phyloP scores from a whole-genome alignment of 2,329 filamentous ascomycete species.

The Fusarium falciforme region DNA sequence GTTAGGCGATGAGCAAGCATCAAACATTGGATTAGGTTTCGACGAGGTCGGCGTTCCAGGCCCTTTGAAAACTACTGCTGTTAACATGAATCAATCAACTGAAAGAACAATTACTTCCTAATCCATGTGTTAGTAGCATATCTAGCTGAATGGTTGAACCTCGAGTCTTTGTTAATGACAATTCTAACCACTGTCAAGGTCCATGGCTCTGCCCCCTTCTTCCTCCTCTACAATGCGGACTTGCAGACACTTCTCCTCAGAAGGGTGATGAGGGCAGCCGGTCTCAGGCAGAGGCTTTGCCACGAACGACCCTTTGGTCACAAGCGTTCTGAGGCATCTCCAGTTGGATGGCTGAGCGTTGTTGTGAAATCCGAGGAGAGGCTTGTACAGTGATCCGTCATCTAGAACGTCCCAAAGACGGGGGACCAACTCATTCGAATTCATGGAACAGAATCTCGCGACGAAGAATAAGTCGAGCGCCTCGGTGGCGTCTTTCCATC shows the following conservation, averaged over 20 bases:
- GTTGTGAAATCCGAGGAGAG: neutral
- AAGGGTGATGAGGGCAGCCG: too few species aligned
- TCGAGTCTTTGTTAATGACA: too few species aligned
- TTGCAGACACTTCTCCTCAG: too few species aligned
- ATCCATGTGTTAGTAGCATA: neutral
- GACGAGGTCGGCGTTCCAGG: slow-evolving; percentile 32
- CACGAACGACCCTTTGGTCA: too few species aligned
- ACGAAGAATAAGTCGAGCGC: neutral
- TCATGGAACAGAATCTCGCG: neutral
- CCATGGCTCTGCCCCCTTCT: too few species aligned
- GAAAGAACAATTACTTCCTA: neutral
- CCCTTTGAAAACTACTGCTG: slow-evolving; percentile 49
- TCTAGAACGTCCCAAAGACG: neutral
- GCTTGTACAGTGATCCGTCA: neutral
- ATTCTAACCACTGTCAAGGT: too few species aligned
- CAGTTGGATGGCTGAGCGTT: neutral
- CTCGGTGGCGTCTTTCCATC: neutral
- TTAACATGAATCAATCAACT: neutral
- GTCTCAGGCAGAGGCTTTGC: too few species aligned
- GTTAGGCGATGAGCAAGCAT: slow-evolving; percentile 25
- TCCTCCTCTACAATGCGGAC: too few species aligned
- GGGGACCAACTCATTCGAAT: neutral
- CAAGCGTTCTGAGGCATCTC: neutral
- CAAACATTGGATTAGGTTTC: slow-evolving; percentile 18
- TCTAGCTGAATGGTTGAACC: too few species aligned